Percentiles rank a stretch among this genome's conserved stretches.
phyloP scores from a whole-genome alignment of 139 green algal genomes.

The Tetradesmus lagerheimii region DNA sequence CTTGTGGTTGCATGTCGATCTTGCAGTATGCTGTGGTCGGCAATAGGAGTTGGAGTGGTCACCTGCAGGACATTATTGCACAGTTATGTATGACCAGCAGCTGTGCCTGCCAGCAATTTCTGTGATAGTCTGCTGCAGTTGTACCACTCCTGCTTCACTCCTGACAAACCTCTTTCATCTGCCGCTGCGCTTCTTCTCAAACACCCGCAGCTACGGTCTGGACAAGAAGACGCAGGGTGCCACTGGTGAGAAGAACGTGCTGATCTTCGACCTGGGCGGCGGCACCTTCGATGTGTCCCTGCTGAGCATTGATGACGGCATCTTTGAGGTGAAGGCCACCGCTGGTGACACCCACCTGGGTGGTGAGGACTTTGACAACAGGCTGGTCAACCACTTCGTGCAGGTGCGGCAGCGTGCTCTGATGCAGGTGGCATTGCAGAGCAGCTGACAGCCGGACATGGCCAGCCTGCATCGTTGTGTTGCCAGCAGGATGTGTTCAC shows the following conservation, averaged over 20 bases:
- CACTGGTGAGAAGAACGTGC: constrained; percentile 86
- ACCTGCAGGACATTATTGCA: too few relatives aligned
- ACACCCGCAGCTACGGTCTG: constrained; percentile 1
- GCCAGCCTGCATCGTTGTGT: too few relatives aligned
- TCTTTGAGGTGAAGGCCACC: constrained; percentile 99
- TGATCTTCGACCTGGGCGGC: constrained; percentile 99
- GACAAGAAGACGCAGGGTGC: constrained; percentile 50
- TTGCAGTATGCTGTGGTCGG: background rate
- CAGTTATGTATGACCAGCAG: too few relatives aligned
- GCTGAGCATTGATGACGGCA: constrained; percentile 98
- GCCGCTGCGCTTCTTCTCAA: background rate
- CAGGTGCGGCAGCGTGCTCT: constrained; percentile 47
- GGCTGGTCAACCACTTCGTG: constrained; percentile 94
- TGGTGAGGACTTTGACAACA: constrained; percentile 98
- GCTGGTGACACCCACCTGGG: constrained; percentile 98
- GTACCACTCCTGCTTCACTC: background rate
- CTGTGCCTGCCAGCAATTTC: too few relatives aligned
- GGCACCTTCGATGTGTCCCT: constrained; percentile 99
- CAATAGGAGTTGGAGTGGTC: too few relatives aligned
- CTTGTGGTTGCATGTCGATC: too few relatives aligned
- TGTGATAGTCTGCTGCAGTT: too few relatives aligned
- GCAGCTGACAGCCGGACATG: background rate
- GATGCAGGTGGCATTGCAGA: background rate
- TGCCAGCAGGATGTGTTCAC: too few relatives aligned
- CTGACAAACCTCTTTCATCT: background rate